Evolutionary conservation across 495 filamentous ascomycete genomes (phyloP).

Genomic region (Penicillium angulare): DNA sequence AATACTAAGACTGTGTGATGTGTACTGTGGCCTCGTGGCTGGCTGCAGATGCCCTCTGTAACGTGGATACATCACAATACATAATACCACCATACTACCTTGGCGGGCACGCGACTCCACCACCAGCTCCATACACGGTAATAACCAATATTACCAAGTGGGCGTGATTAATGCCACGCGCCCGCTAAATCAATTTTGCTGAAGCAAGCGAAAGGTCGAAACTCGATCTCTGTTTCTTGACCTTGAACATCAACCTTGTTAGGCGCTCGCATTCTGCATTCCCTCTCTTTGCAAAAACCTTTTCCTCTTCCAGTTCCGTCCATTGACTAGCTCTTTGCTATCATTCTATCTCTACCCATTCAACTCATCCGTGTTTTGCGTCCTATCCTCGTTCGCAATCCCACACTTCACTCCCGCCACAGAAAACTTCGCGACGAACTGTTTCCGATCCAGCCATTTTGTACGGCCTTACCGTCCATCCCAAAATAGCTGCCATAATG

Average conservation of each 20-base stretch:
- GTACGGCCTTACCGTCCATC: constrained; percentile 20
- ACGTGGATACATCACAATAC: too few relatives aligned
- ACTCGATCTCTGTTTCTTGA: constrained; percentile 27
- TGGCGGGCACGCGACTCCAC: constrained; percentile 10
- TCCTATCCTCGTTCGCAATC: constrained; percentile 25
- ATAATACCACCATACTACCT: background rate
- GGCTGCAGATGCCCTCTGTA: too few relatives aligned
- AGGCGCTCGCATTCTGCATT: constrained; percentile 29
- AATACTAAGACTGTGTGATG: too few relatives aligned
- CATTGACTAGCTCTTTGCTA: constrained; percentile 25
- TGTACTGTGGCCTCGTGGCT: too few relatives aligned
- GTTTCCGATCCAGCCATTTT: constrained; percentile 18
- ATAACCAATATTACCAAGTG: background rate
- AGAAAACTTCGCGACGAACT: constrained; percentile 25
- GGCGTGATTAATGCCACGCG: constrained; percentile 21
- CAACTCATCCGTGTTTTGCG: constrained; percentile 22
- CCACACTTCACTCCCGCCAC: constrained; percentile 18
- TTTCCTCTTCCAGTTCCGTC: constrained; percentile 9
- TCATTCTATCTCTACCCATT: constrained; percentile 6
- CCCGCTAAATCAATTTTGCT: constrained; percentile 33
- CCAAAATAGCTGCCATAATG: constrained; percentile 49
- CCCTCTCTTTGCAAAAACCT: constrained; percentile 11
- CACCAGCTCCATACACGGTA: constrained; percentile 12
- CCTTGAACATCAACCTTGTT: constrained; percentile 22
- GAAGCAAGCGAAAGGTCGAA: constrained; percentile 32